Percentiles rank a stretch among this genome's conserved stretches.
phyloP scores from a whole-genome alignment of 2,329 filamentous ascomycete species.

The Colletotrichum cordylinicola region DNA sequence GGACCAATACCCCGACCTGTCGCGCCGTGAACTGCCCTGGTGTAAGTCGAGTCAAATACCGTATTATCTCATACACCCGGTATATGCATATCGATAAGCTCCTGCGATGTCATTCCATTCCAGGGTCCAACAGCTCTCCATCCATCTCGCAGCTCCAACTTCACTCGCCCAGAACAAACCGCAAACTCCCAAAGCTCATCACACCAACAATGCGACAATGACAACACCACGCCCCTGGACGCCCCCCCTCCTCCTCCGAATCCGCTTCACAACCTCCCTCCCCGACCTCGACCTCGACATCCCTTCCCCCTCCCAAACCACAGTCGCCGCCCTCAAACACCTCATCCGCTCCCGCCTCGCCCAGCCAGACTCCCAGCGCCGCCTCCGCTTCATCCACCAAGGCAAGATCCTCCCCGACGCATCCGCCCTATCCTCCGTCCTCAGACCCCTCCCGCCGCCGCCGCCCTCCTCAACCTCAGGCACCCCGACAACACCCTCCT shows the following conservation, averaged over 20 bases:
- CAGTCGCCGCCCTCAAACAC: conserved; percentile 80
- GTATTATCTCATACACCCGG: not conserved
- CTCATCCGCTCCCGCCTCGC: conserved; percentile 78
- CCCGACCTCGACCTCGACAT: conserved; percentile 85
- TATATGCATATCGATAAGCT: not conserved
- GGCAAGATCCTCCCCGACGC: conserved; percentile 85
- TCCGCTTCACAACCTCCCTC: conserved; percentile 88
- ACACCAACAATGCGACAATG: conserved; percentile 6
- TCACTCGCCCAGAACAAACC: not conserved
- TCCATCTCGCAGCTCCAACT: not conserved
- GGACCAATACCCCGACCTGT: not conserved
- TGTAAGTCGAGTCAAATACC: not conserved
- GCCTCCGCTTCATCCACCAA: conserved; percentile 87
- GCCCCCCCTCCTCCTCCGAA: conserved; percentile 73
- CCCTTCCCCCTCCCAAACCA: conserved; percentile 69
- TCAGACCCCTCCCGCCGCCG: conserved; percentile 67
- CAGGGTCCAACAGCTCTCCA: not conserved
- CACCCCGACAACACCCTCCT: conserved; percentile 46
- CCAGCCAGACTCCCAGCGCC: conserved; percentile 64
- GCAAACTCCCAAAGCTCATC: not conserved
- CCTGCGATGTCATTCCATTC: not conserved
- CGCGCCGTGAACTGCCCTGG: not conserved
- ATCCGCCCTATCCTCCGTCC: conserved; percentile 69
- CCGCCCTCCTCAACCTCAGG: conserved; percentile 52
- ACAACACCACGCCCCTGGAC: conserved; percentile 21